A percentile compares a stretch with the other conserved stretches of the same genome.
phyloP scores from a whole-genome alignment of 208 protist genomes.

The Angomonas deanei region DNA sequence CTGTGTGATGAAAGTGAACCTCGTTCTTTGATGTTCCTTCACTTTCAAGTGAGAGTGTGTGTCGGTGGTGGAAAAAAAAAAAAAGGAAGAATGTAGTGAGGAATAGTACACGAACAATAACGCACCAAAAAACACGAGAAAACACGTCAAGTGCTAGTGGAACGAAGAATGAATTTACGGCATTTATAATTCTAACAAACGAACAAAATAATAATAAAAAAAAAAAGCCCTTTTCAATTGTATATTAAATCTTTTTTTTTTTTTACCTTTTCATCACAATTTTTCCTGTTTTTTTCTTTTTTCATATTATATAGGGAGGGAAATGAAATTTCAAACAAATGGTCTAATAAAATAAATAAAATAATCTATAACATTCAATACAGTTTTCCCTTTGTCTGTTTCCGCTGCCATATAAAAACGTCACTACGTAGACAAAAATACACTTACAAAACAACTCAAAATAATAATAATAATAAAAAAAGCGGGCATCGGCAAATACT shows the following conservation, averaged over 20 bases:
- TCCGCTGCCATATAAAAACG: not conserved
- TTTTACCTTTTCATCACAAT: too few species aligned
- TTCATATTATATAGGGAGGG: not conserved
- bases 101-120: too few species aligned
- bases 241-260: too few species aligned
- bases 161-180: too few species aligned
- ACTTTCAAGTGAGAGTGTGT: not conserved
- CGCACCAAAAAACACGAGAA: too few species aligned
- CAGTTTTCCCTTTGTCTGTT: not conserved
- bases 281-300: not conserved
- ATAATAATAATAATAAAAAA: conserved; percentile 9
- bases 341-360: conserved; percentile 6
- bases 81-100: too few species aligned
- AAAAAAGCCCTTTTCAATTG: too few species aligned
- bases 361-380: conserved; percentile 2
- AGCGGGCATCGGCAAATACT: too few species aligned
- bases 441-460: conserved; percentile 7
- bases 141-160: too few species aligned
- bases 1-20: not conserved
- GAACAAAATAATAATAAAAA: conserved; percentile 4
- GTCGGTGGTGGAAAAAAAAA: not conserved
- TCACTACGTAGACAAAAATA: not conserved
- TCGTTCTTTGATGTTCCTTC: not conserved
- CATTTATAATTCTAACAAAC: too few species aligned
- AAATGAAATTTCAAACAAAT: conserved; percentile 7